A percentile compares a stretch with the other conserved stretches of the same genome.
Conservation (phyloP, 116 monocot genomes). For the Iris pallida region DNA sequence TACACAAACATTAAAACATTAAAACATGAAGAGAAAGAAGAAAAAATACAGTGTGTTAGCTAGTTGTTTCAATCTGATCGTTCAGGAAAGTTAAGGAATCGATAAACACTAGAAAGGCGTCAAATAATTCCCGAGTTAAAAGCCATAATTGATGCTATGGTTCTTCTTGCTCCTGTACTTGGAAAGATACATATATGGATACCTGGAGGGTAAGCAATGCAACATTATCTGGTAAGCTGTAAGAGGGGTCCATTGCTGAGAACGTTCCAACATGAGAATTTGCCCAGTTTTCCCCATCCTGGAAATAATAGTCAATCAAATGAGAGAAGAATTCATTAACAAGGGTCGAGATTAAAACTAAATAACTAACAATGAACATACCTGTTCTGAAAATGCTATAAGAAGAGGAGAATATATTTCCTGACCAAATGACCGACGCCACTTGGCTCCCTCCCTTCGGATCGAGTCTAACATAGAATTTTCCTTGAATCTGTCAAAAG, state of each 20-base stretch:
- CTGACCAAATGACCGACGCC: conserved; percentile 90
- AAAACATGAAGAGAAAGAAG: conserved; percentile 1
- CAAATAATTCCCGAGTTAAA: too few relatives aligned
- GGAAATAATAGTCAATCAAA: conserved; percentile 9
- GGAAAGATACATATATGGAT: not conserved
- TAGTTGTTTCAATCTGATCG: not conserved
- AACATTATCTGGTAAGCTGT: conserved; percentile 91
- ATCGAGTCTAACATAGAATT: conserved; percentile 80
- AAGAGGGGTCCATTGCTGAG: conserved; percentile 85
- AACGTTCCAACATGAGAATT: conserved; percentile 60
- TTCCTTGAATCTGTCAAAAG: conserved; percentile 68
- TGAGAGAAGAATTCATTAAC: conserved; percentile 10
- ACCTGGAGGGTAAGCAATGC: conserved; percentile 96
- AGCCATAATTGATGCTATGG: not conserved
- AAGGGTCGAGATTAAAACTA: not conserved
- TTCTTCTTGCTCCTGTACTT: not conserved
- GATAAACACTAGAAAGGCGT: too few relatives aligned
- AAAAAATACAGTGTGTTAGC: not conserved
- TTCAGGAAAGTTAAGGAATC: too few relatives aligned
- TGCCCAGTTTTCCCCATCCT: conserved; percentile 76
- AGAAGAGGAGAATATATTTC: conserved; percentile 97
- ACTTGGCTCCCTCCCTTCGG: conserved; percentile 85
- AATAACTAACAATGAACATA: conserved; percentile 16
- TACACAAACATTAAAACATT: conserved; percentile 5
- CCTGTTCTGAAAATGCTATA: conserved; percentile 84